Evolutionary conservation across 768 basidiomycete species (phyloP), one percentile per base, ranked within the genome.

Genomic region (Daedaleopsis nitida): DNA sequence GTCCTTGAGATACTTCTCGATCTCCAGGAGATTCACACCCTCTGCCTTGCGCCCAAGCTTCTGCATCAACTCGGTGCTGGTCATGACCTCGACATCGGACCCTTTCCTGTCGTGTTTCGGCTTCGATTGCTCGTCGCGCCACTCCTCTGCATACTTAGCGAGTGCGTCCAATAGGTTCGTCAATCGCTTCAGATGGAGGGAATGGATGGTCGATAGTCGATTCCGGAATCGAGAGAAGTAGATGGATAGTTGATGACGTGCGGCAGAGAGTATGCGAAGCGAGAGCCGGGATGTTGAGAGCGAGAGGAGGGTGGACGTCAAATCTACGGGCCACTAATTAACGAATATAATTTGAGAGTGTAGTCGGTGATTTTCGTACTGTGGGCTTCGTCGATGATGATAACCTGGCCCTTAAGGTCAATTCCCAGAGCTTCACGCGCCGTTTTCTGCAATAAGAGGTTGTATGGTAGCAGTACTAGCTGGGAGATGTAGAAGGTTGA

Each of bases 371-470:
- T 3, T 12, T 3, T 77, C 92, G 59, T 67, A 95, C 94, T 98
- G 74, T 99, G 96, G 0, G 96, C 96, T 77, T 99, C 96, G 69
- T 99, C 96, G 56, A 99, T 86, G 23, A 98, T 81, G 34, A 99
- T 84, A 17, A 98, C 80, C 67, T 97, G 94, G 68, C 88, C 83
- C 12, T 82, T 89, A 48, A 97, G 77, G 69, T 92, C 84, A 59
- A 99, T 95, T 2, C 91, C 91, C 0, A 98, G 80, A 0, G 94
- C 87, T 68, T 97, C 93, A 52, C 96, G 80, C 1, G 95, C 92
- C 1, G 83, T 81, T 62, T 85, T 88, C 63, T 93, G 88, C 5
- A 99, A 77, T 1, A 98, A 79, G 19, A 98, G 86, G 72, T 96
- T 96, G 72, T 99, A 99, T 0, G 96, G 97, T 9, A 98, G 78